These are phyloP conservation scores for Jamesozyma hellenica DNA, from an alignment of 805 yeast genomes.

Conservation along the genomic window DNA sequence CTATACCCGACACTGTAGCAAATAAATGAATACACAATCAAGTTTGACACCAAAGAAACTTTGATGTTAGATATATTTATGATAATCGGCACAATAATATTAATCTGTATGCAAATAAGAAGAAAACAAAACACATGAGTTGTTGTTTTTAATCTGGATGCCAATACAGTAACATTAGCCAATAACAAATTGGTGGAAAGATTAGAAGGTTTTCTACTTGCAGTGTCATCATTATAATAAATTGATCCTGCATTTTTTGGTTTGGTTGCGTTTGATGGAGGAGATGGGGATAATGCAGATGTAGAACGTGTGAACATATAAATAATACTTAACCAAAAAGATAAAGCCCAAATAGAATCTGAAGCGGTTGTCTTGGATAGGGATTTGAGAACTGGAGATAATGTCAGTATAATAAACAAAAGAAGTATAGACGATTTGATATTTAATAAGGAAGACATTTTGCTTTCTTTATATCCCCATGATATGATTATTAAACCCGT, in stretches of 20 bases:
- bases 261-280: not conserved
- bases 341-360: conserved; percentile 90
- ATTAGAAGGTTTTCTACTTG: conserved; percentile 28
- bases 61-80: conserved; percentile 10
- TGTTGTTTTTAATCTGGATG: conserved; percentile 73
- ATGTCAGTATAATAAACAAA: conserved; percentile 56
- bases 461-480: conserved; percentile 1
- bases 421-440: conserved; percentile 62
- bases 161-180: conserved; percentile 78
- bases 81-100: conserved; percentile 24
- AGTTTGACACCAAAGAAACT: conserved; percentile 13
- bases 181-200: conserved; percentile 74
- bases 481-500: not conserved
- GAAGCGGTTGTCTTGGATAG: conserved; percentile 81
- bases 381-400: conserved; percentile 85
- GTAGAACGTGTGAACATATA: conserved; percentile 36
- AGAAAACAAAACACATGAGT: conserved; percentile 76
- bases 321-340: conserved; percentile 64
- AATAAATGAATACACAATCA: conserved; percentile 19
- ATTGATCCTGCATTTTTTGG: conserved; percentile 1
- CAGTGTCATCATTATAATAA: conserved; percentile 3
- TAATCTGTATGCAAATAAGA: conserved; percentile 34
- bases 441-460: conserved; percentile 16
- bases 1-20: conserved; percentile 15
- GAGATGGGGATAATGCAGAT: conserved; percentile 3